phyloP scores from a whole-genome alignment of 495 filamentous ascomycete species.

The Neurospora sublineolata region DNA sequence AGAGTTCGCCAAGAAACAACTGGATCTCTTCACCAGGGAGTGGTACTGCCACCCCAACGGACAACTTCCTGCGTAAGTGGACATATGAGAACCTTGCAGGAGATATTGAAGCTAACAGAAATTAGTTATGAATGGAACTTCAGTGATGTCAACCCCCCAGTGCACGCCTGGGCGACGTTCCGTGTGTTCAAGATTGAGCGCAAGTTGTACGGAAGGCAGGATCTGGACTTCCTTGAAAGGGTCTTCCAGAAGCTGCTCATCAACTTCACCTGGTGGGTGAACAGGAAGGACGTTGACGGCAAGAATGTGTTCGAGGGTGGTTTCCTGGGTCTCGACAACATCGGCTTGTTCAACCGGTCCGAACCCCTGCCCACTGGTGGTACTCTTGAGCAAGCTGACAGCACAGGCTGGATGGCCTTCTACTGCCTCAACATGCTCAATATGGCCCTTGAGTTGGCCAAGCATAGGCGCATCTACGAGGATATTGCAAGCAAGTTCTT shows the following conservation, averaged over 20 bases:
- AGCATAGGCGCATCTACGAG: constrained; percentile 92
- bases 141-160: constrained; percentile 90
- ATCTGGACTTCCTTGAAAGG: constrained; percentile 87
- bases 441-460: constrained; percentile 86
- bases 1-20: constrained; percentile 93
- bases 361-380: constrained; percentile 91
- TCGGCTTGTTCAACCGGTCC: constrained; percentile 95
- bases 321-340: constrained; percentile 94
- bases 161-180: constrained; percentile 94
- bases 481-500: constrained; percentile 98
- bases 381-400: constrained; percentile 89
- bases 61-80: constrained; percentile 55
- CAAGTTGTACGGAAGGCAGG: constrained; percentile 89
- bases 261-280: constrained; percentile 99
- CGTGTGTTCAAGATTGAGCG: constrained; percentile 94
- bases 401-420: constrained; percentile 97
- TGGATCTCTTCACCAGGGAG: constrained; percentile 88
- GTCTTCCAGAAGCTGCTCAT: constrained; percentile 93
- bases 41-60: constrained; percentile 99
- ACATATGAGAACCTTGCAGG: background rate
- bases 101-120: background rate
- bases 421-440: constrained; percentile 94
- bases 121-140: constrained; percentile 90
- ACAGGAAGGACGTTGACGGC: constrained; percentile 83
- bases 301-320: constrained; percentile 97